Percentiles rank a stretch among this genome's conserved stretches.
phyloP scores from a whole-genome alignment of 495 filamentous ascomycete genomes.

The Penicillium roqueforti region DNA sequence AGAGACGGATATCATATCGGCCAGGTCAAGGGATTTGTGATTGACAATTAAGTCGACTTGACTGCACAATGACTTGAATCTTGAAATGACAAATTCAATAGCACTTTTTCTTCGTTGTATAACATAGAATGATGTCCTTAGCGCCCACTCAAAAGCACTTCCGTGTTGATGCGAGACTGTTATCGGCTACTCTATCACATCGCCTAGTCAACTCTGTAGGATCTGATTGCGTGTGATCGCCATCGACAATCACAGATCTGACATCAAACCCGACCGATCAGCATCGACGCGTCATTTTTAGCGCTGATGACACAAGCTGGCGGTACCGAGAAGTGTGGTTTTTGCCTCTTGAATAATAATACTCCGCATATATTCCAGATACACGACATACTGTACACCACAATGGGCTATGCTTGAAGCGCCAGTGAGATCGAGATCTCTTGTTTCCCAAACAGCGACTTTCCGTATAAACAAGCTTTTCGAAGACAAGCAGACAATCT shows the following conservation, averaged over 20 bases:
- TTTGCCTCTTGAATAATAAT: not conserved
- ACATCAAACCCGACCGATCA: not conserved
- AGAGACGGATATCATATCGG: not conserved
- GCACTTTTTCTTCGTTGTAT: not conserved
- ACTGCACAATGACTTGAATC: not conserved
- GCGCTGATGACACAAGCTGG: constrained; percentile 1
- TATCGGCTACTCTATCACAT: not conserved
- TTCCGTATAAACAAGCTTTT: not conserved
- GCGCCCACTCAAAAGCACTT: not conserved
- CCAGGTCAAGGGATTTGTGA: not conserved
- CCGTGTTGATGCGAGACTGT: not conserved
- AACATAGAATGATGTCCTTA: not conserved
- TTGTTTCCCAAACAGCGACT: not conserved
- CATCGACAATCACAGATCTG: not conserved
- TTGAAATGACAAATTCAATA: not conserved
- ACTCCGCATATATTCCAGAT: not conserved
- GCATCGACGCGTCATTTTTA: constrained; percentile 7
- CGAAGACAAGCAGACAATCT: not conserved
- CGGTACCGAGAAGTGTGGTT: not conserved
- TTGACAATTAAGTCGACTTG: not conserved
- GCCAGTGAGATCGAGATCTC: not conserved
- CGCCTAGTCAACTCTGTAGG: not conserved
- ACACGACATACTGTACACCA: not conserved
- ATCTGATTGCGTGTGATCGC: not conserved
- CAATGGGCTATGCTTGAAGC: not conserved